These are phyloP conservation scores for Parmelia sp. DNA, from an alignment of 495 filamentous ascomycete genomes.

Conservation along the genomic window DNA sequence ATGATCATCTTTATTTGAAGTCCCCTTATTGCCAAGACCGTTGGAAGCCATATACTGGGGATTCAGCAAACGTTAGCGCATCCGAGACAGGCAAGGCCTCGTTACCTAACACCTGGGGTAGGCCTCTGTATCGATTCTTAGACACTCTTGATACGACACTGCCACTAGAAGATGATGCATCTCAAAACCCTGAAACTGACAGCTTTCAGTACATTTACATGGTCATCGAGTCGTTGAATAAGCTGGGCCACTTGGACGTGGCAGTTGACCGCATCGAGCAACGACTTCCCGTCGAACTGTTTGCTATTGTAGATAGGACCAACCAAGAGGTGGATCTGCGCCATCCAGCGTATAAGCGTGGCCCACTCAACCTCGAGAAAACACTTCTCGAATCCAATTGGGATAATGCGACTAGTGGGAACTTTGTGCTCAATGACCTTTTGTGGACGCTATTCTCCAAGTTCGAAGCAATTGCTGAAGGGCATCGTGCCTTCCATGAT, in stretches of 20 bases:
- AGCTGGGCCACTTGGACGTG: constrained; percentile 73
- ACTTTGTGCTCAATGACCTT: constrained; percentile 79
- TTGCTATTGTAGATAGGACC: constrained; percentile 87
- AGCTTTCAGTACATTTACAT: constrained; percentile 89
- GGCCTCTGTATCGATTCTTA: constrained; percentile 70
- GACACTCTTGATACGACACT: constrained; percentile 67
- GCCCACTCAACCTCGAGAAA: constrained; percentile 38
- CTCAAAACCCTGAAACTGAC: constrained; percentile 89
- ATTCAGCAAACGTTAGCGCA: constrained; percentile 11
- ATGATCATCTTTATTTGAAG: constrained; percentile 95
- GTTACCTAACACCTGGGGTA: constrained; percentile 38
- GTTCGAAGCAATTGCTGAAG: constrained; percentile 93
- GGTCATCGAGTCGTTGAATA: constrained; percentile 81
- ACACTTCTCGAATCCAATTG: constrained; percentile 50
- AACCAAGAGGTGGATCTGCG: constrained; percentile 88
- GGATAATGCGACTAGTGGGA: constrained; percentile 63
- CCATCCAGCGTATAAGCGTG: constrained; percentile 65
- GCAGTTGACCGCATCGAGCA: constrained; percentile 89
- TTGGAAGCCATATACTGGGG: constrained; percentile 59
- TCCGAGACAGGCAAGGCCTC: constrained; percentile 15
- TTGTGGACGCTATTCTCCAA: constrained; percentile 91
- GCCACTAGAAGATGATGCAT: constrained; percentile 74
- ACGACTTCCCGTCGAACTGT: constrained; percentile 86
- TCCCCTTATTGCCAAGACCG: constrained; percentile 92
- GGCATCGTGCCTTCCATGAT: constrained; percentile 90